Percentiles rank a stretch among this genome's conserved stretches.
Conservation (phyloP, 1,139 yeast species). For the Meyerozyma sp. region DNA sequence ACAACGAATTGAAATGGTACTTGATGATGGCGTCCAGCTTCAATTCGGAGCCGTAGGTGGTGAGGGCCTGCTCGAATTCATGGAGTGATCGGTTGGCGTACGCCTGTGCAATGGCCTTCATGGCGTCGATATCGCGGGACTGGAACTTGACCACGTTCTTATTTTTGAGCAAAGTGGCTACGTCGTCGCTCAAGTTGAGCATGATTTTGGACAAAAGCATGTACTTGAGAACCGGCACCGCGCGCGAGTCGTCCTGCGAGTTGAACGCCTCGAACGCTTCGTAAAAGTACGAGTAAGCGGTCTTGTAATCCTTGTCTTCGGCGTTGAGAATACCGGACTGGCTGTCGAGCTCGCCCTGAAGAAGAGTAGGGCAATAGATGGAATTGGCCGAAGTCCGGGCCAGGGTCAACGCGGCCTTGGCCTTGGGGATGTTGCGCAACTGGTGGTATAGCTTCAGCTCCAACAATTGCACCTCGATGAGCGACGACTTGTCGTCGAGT, state of each 20-base stretch:
- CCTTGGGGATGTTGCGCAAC: slow-evolving; percentile 84
- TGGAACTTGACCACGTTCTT: slow-evolving; percentile 80
- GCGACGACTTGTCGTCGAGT: slow-evolving; percentile 89
- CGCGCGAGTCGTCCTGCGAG: slow-evolving; percentile 56
- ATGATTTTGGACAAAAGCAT: slow-evolving; percentile 90
- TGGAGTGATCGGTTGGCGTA: slow-evolving; percentile 84
- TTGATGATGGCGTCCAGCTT: slow-evolving; percentile 85
- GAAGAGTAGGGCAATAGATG: slow-evolving; percentile 89
- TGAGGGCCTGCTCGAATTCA: slow-evolving; percentile 80
- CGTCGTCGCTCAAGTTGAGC: slow-evolving; percentile 85
- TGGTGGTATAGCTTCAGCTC: slow-evolving; percentile 91
- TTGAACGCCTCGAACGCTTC: slow-evolving; percentile 90
- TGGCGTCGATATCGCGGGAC: slow-evolving; percentile 74
- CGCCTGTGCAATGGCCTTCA: slow-evolving; percentile 89
- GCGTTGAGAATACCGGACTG: slow-evolving; percentile 96
- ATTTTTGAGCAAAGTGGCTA: slow-evolving; percentile 67
- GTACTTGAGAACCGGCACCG: slow-evolving; percentile 80
- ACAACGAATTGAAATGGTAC: slow-evolving; percentile 86
- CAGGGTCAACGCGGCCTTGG: slow-evolving; percentile 88
- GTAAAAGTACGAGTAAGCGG: slow-evolving; percentile 91
- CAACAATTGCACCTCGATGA: slow-evolving; percentile 91
- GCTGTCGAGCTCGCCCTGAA: slow-evolving; percentile 91
- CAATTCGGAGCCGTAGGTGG: slow-evolving; percentile 67
- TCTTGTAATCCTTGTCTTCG: slow-evolving; percentile 93
- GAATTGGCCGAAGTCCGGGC: slow-evolving; percentile 97